Conservation (phyloP, 106 monocot species). For the Dendrobium chrysotoxum region DNA sequence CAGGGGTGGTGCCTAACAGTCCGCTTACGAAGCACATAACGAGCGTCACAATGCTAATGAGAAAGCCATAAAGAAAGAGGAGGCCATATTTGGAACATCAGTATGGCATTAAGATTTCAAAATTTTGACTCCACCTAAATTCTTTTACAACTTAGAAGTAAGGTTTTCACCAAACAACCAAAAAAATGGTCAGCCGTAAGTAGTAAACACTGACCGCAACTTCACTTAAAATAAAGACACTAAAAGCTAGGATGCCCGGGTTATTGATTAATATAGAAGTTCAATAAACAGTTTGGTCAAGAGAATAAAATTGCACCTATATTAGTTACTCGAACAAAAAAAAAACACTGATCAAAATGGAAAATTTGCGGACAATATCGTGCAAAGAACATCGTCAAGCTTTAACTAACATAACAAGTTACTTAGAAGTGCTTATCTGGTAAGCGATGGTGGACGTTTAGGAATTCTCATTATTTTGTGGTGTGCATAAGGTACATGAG, state of each 20-base stretch:
- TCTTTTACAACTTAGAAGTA: too few species aligned
- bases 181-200: too few species aligned
- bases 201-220: too few species aligned
- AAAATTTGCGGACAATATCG: not conserved
- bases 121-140: too few species aligned
- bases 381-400: not conserved
- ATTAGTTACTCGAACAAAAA: not conserved
- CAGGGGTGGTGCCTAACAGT: too few species aligned
- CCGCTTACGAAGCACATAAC: too few species aligned
- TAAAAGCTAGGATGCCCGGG: not conserved
- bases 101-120: too few species aligned
- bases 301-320: not conserved
- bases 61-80: too few species aligned
- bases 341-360: not conserved
- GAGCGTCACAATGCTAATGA: too few species aligned
- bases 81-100: too few species aligned
- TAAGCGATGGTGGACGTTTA: constrained; percentile 19
- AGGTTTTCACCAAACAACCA: too few species aligned
- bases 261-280: not conserved
- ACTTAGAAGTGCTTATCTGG: constrained; percentile 48
- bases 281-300: not conserved
- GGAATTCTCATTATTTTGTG: constrained; percentile 58
- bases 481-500: constrained; percentile 92
- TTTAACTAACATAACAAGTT: not conserved
- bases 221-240: not conserved